phyloP scores from a whole-genome alignment of 1,284 basidiomycete genomes.

The Trichosporon ovoides region DNA sequence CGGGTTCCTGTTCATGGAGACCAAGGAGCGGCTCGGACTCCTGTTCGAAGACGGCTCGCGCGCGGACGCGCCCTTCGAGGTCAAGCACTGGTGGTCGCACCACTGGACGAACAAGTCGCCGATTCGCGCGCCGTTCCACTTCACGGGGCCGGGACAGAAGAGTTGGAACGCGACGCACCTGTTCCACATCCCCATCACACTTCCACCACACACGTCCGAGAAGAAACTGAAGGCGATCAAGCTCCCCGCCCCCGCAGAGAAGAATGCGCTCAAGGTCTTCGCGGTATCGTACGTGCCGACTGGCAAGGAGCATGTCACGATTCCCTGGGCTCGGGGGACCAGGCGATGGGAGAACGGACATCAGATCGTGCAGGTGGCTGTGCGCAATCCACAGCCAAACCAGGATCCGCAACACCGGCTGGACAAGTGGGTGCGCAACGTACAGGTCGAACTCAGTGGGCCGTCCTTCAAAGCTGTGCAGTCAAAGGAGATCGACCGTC shows the following conservation, averaged over 20 bases:
- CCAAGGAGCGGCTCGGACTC: constrained; percentile 12
- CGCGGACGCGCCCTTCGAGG: constrained; percentile 7
- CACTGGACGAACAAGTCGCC: constrained; percentile 21
- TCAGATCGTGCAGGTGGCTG: constrained; percentile 17
- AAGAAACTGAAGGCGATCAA: neutral
- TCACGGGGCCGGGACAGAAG: neutral
- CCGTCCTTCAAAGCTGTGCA: constrained; percentile 3
- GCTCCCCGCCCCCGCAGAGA: constrained; percentile 6
- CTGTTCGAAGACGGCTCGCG: constrained; percentile 9
- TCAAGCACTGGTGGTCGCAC: constrained; percentile 21
- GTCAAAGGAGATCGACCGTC: neutral
- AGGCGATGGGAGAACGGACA: constrained; percentile 16
- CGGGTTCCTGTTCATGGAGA: constrained; percentile 14
- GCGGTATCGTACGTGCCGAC: constrained; percentile 13
- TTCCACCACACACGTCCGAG: constrained; percentile 5
- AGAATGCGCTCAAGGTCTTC: constrained; percentile 20
- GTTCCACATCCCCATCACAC: constrained; percentile 14
- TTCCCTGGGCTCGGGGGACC: constrained; percentile 9
- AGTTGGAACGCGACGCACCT: constrained; percentile 18
- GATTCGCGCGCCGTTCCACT: constrained; percentile 17
- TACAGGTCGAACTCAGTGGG: neutral
- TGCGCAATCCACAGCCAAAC: constrained; percentile 10
- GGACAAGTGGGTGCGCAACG: constrained; percentile 5
- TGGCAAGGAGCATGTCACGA: neutral
- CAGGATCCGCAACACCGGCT: neutral